These are phyloP conservation scores for Neoascochyta sp. DNA, from an alignment of 2,329 filamentous ascomycete species.

Conservation along the genomic window DNA sequence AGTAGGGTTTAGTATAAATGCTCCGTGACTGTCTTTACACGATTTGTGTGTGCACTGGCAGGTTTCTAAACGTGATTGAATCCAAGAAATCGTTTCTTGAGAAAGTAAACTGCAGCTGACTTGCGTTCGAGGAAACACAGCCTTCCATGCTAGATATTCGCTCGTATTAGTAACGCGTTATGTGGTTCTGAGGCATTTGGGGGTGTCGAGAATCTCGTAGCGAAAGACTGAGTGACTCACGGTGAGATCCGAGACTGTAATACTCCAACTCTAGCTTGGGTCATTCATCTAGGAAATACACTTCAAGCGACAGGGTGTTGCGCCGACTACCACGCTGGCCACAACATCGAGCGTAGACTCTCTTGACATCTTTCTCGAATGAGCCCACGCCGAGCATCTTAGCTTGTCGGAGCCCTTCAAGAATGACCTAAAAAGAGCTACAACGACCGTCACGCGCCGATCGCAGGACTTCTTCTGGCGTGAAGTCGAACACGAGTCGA, in stretches of 20 bases:
- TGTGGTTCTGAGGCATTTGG: too few relatives aligned
- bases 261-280: constrained; percentile 16
- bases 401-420: constrained; percentile 14
- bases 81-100: constrained; percentile 8
- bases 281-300: constrained; percentile 12
- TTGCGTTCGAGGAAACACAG: constrained; percentile 10
- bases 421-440: constrained; percentile 11
- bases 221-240: constrained; percentile 3
- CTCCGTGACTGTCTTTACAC: constrained; percentile 8
- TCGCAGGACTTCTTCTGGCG: constrained; percentile 6
- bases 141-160: constrained; percentile 9
- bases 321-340: constrained; percentile 1
- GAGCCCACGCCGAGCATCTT: constrained; percentile 5
- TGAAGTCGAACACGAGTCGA: constrained; percentile 12
- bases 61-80: constrained; percentile 3
- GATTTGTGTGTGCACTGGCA: constrained; percentile 8
- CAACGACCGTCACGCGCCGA: constrained; percentile 8
- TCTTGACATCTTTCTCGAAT: constrained; percentile 8
- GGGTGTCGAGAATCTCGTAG: neutral
- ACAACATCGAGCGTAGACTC: constrained; percentile 9
- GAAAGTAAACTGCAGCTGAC: constrained; percentile 11
- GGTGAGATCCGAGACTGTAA: constrained; percentile 8
- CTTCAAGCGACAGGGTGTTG: constrained; percentile 9
- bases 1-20: too few relatives aligned
- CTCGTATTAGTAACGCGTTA: too few relatives aligned